Evolutionary conservation across 345 rosid genomes (phyloP).

Genomic region (Gossypium ekmanianum): DNA sequence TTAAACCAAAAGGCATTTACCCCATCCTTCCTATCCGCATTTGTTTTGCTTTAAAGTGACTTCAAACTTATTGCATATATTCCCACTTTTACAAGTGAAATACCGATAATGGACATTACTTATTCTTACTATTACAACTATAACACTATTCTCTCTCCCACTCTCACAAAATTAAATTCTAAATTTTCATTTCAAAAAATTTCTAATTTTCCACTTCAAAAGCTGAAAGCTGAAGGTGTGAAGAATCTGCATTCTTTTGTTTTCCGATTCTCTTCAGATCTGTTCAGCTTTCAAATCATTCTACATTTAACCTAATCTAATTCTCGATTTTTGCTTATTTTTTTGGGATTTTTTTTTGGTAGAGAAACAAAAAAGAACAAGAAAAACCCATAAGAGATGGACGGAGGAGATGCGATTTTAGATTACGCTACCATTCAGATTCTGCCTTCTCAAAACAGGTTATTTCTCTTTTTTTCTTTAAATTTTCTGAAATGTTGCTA

Average conservation of each 20-base stretch:
- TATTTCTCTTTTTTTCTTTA: background rate
- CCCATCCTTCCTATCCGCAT: too few relatives aligned
- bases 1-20: too few relatives aligned
- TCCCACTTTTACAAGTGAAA: background rate
- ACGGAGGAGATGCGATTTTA: slow-evolving; percentile 35
- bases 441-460: slow-evolving; percentile 44
- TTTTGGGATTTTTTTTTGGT: background rate
- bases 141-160: background rate
- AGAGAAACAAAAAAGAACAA: background rate
- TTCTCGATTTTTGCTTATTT: background rate
- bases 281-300: background rate
- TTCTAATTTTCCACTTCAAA: too few relatives aligned
- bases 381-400: slow-evolving; percentile 25
- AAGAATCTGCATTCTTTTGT: background rate
- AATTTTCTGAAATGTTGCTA: too few relatives aligned
- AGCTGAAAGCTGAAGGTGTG: too few relatives aligned
- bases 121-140: background rate
- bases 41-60: background rate
- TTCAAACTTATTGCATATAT: background rate
- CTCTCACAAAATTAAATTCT: background rate
- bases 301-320: background rate
- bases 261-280: background rate
- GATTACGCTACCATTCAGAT: slow-evolving; percentile 55
- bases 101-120: background rate
- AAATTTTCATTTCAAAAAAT: too few relatives aligned